phyloP scores from a whole-genome alignment of 1,284 basidiomycete genomes.

The Ceratobasidium sp. region DNA sequence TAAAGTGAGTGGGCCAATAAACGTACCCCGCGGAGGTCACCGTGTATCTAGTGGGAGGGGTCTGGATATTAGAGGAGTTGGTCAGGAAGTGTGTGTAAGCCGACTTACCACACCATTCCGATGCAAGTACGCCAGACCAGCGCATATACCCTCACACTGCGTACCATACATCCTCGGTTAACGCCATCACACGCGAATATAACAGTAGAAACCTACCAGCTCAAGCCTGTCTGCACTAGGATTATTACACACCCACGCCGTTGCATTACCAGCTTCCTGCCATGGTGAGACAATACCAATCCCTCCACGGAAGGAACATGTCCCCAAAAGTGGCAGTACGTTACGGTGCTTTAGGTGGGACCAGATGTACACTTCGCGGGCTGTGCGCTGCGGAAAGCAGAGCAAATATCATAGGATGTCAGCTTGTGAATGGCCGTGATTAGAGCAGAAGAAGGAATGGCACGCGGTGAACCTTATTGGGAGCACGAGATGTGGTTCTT shows the following conservation, averaged over 20 bases:
- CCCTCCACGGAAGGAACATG: constrained; percentile 30
- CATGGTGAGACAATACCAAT: constrained; percentile 28
- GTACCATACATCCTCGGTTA: too few relatives aligned
- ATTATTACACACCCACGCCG: constrained; percentile 13
- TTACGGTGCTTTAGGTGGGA: constrained; percentile 16
- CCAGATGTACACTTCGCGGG: constrained; percentile 24
- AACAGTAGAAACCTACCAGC: constrained; percentile 17
- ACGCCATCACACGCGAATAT: too few relatives aligned
- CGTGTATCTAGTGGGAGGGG: neutral
- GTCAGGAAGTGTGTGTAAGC: neutral
- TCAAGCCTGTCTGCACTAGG: constrained; percentile 18
- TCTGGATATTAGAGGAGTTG: neutral
- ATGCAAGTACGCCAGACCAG: constrained; percentile 27
- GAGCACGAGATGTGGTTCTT: too few relatives aligned
- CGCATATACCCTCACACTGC: constrained; percentile 38
- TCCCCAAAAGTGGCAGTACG: constrained; percentile 23
- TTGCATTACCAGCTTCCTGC: constrained; percentile 24
- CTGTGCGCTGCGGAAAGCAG: constrained; percentile 5
- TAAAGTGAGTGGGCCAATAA: neutral
- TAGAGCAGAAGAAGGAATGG: too few relatives aligned
- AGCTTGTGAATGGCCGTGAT: too few relatives aligned
- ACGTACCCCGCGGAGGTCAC: constrained; percentile 30
- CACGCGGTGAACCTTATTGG: too few relatives aligned
- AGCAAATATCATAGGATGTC: too few relatives aligned
- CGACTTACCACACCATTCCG: constrained; percentile 4